Percentiles rank a stretch among this genome's conserved stretches.
Evolutionary conservation across 805 yeast genomes (phyloP).

Genomic region (Priceomyces haplophilus): DNA sequence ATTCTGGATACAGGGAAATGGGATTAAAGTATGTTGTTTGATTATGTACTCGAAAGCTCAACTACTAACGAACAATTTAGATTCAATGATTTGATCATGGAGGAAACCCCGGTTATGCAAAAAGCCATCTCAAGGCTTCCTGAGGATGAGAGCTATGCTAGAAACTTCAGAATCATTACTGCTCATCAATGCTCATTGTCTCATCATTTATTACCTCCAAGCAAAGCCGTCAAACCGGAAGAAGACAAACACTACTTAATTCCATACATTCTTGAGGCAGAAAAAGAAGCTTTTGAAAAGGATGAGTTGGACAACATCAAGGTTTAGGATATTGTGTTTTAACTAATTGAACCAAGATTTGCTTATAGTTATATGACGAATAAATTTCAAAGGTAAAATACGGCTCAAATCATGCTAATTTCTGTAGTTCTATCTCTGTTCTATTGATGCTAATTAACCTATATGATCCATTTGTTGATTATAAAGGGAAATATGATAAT

Average conservation of each 20-base stretch:
- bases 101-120: conserved; percentile 84
- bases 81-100: conserved; percentile 82
- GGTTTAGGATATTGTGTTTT: no score
- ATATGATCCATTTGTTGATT: no score
- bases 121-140: conserved; percentile 88
- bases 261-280: conserved; percentile 91
- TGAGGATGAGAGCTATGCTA: conserved; percentile 76
- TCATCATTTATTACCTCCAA: conserved; percentile 80
- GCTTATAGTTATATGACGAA: neutral
- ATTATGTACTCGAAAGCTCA: neutral
- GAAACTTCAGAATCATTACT: conserved; percentile 87
- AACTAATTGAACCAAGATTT: neutral
- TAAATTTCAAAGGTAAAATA: neutral
- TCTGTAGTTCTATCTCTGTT: no score
- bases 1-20: conserved; percentile 90
- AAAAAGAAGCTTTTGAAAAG: conserved; percentile 86
- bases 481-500: neutral
- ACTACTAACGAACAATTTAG: conserved; percentile 29
- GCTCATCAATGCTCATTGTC: conserved; percentile 86
- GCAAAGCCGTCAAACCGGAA: conserved; percentile 72
- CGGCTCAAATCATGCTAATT: neutral
- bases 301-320: conserved; percentile 80
- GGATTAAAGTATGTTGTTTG: conserved; percentile 61
- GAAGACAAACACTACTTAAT: conserved; percentile 81
- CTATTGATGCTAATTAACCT: no score